Evolutionary conservation across 106 monocot species (phyloP).

Genomic region (Posidonia australis): DNA sequence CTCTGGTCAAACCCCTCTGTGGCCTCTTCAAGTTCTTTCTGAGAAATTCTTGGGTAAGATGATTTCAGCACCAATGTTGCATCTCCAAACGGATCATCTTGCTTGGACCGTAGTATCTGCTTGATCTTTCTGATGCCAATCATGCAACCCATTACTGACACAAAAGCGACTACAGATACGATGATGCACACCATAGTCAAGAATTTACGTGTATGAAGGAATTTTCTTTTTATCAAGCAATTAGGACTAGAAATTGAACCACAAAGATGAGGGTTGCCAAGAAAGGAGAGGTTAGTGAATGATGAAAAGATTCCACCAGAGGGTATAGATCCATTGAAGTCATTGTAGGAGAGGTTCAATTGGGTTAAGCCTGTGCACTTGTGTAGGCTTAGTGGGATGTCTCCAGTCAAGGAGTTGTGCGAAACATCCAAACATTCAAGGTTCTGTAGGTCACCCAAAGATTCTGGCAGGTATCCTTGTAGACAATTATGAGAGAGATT

Average conservation of each 20-base stretch:
- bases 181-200: conserved; percentile 9
- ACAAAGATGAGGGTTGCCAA: conserved; percentile 35
- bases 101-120: not conserved
- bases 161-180: conserved; percentile 17
- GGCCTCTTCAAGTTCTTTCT: conserved; percentile 42
- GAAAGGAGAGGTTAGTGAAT: conserved; percentile 26
- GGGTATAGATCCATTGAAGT: conserved; percentile 36
- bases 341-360: conserved; percentile 50
- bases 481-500: conserved; percentile 53
- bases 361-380: conserved; percentile 25
- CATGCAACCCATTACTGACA: conserved; percentile 16
- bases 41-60: conserved; percentile 46
- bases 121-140: conserved; percentile 17
- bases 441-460: conserved; percentile 25
- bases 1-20: conserved; percentile 31
- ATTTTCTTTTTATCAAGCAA: not conserved
- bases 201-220: conserved; percentile 21
- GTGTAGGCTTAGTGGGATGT: conserved; percentile 34
- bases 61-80: conserved; percentile 14
- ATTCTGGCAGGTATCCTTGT: conserved; percentile 26
- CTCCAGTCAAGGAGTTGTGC: conserved; percentile 34
- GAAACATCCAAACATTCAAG: conserved; percentile 47
- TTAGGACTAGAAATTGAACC: too few relatives aligned
- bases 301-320: conserved; percentile 22
- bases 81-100: not conserved